Base-by-base conservation (phyloP, 1,284 basidiomycete genomes). In the Exobasidium cylindrosporum region DNA sequence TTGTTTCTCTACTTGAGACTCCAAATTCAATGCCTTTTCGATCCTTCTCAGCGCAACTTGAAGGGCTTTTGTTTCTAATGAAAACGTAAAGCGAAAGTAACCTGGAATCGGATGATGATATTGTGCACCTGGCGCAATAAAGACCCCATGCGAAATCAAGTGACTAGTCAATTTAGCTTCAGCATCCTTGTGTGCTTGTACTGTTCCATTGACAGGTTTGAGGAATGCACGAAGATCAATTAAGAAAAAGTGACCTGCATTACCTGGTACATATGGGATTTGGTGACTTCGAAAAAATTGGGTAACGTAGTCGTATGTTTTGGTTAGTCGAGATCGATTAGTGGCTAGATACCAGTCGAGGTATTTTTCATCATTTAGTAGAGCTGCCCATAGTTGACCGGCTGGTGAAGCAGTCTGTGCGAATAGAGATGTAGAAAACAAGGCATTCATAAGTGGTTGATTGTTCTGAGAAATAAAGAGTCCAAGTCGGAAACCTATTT, bases 401-500 rank as follows among this genome's bases (percentile, higher is more conserved):
- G 72, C 71, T 0, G 68, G 67, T 14, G 66, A 57, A 3, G 64
- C 54, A 1, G 61, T 47, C 54, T 74, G 72, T 21, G 54, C 57
- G 26, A 74, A 47, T 23, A 70, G 21, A 45, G 53, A 21, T 14
- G 21, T 40, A 0, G 66, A 66, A 0, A 67, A 26, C 0, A 40
- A n/a, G 0, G 56, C 13, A 13, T 24, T 11, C 24, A 40, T 32
- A 13, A 54, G 11, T 30, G 45, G 43, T 5, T 28, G 35, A 26
- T 76, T 76, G 57, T 68, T 60, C 57, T 76, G 73, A 23, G 69
- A 65, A 3, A 73, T 61, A 10, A 72, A 40, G 1, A 71, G 63
- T 32, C 73, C 73, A 7, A 74, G 50, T 0, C 73, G 63, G 62
- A 76, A 74, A 2, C 73, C 52, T 54, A 40, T 28, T 7, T 7